phyloP scores from a whole-genome alignment of 2,329 filamentous ascomycete species.

The Furcasterigmium sp. region DNA sequence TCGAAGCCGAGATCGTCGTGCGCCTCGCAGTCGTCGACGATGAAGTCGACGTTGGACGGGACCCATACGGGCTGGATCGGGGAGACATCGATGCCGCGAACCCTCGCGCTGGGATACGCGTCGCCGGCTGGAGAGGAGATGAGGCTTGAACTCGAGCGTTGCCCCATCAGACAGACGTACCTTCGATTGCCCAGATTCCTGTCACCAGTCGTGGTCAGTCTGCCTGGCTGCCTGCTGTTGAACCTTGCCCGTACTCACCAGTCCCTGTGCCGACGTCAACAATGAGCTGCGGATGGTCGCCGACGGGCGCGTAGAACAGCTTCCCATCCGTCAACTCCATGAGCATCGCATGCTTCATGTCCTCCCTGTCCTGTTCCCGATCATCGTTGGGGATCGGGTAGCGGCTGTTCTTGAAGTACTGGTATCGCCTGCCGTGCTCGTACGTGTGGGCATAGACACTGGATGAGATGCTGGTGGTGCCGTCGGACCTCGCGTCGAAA shows the following conservation, averaged over 20 bases:
- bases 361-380: slow-evolving; percentile 36
- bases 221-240: too few relatives aligned
- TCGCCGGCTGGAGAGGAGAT: slow-evolving; percentile 5
- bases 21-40: slow-evolving; percentile 48
- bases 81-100: slow-evolving; percentile 5
- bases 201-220: too few relatives aligned
- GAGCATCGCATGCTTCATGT: slow-evolving; percentile 24
- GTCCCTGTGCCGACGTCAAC: slow-evolving; percentile 46
- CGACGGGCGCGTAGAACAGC: slow-evolving; percentile 32
- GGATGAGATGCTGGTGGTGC: slow-evolving; percentile 22
- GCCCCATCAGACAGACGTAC: slow-evolving; percentile 23
- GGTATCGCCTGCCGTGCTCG: slow-evolving; percentile 36
- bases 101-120: slow-evolving; percentile 3
- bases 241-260: too few relatives aligned
- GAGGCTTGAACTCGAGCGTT: too few relatives aligned
- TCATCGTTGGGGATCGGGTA: slow-evolving; percentile 37
- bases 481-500: slow-evolving; percentile 12
- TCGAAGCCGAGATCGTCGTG: slow-evolving; percentile 29
- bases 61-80: slow-evolving; percentile 8
- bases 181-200: slow-evolving; percentile 49
- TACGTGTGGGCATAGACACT: slow-evolving; percentile 33
- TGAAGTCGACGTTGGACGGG: slow-evolving; percentile 17
- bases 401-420: slow-evolving; percentile 32
- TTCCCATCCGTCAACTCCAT: slow-evolving; percentile 19
- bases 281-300: slow-evolving; percentile 34